Evolutionary conservation across 192 early-diverging fungal species (phyloP).

Genomic region (Coemansia sp.): DNA sequence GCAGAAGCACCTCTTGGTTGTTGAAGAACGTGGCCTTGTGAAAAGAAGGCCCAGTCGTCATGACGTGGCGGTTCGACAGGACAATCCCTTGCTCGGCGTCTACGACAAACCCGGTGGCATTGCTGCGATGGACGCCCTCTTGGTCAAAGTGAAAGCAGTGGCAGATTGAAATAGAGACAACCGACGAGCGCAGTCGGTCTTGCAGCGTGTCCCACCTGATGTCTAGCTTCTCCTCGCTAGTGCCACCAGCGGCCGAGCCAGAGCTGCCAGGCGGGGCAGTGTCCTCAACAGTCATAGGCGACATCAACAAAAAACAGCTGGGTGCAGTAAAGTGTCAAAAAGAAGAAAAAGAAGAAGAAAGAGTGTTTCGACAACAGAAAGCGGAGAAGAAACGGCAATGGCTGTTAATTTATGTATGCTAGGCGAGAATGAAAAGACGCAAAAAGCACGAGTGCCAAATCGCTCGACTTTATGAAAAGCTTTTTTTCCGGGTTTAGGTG

Average conservation of each 20-base stretch:
- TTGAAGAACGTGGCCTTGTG: slow-evolving; percentile 66
- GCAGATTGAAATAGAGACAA: slow-evolving; percentile 10
- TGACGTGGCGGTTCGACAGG: slow-evolving; percentile 73
- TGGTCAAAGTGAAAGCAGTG: slow-evolving; percentile 6
- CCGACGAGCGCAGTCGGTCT: slow-evolving; percentile 11
- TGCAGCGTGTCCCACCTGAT: slow-evolving; percentile 29
- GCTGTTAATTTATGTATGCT: neutral
- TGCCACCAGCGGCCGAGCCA: neutral
- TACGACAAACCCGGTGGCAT: slow-evolving; percentile 72
- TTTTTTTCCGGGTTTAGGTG: neutral
- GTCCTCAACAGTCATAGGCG: neutral
- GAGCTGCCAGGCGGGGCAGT: neutral
- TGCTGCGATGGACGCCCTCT: neutral
- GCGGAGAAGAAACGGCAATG: neutral
- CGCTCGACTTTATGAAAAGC: too few relatives aligned
- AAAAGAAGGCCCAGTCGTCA: slow-evolving; percentile 63
- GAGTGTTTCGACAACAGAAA: neutral
- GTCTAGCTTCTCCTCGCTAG: neutral
- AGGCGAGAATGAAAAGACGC: neutral
- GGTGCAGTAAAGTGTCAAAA: too few relatives aligned
- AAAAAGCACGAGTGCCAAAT: neutral
- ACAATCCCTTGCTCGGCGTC: slow-evolving; percentile 68
- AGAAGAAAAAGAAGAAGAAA: too few relatives aligned
- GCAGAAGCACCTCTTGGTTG: slow-evolving; percentile 65
- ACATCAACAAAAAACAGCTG: too few relatives aligned